Evolutionary conservation across 1,284 basidiomycete species (phyloP), one percentile per base, ranked within the genome.

Genomic region (Trametes versicolor): DNA sequence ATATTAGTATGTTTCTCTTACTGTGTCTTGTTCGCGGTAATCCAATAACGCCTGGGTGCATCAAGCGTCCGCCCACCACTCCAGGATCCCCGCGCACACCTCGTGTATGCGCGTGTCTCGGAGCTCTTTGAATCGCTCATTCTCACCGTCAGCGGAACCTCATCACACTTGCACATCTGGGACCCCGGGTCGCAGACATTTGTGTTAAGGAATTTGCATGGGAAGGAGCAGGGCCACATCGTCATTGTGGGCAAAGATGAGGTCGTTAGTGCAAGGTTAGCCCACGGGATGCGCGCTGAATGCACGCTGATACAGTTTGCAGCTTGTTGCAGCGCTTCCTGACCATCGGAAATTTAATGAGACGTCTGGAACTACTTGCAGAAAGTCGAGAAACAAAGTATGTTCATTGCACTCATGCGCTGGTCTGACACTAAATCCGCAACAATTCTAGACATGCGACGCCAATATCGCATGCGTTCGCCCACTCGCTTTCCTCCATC

Each of bases 91-190:
- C 58, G 67, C 5, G 73, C 74, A 8, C 79, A 77, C 21, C 71
- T 81, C 19, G 73, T 83, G 47, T 83, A 85, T 70, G 74, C 87
- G 15, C 74, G 78, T 4, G 78, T 83, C 58, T 65, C 71, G 15
- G 83, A 88, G 23, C 73, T 92, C 12, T 75, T 89, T 23, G 66
- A 75, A 21, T 84, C 82, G 4, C 79, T 94, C 25, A 81, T 81
- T 61, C 79, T 82, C 73, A 85, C 83, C 4, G 78, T 89, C 9
- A 78, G 88, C 32, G 92, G 92, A 32, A 82, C 84, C 5, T 89
- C 92, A 1, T 93, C 92, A 12, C 70, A 79, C 4, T 76, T 91
- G 36, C 84, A 90, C 71, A 76, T 76, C 7, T 94, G 92, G 92
- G 82, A 92, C 72, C 45, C 75, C 2, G 43, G 39, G 0, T 72